Percentiles rank a stretch among this genome's conserved stretches.
phyloP scores from a whole-genome alignment of 179 eudicot species.

The Silene coronaria region DNA sequence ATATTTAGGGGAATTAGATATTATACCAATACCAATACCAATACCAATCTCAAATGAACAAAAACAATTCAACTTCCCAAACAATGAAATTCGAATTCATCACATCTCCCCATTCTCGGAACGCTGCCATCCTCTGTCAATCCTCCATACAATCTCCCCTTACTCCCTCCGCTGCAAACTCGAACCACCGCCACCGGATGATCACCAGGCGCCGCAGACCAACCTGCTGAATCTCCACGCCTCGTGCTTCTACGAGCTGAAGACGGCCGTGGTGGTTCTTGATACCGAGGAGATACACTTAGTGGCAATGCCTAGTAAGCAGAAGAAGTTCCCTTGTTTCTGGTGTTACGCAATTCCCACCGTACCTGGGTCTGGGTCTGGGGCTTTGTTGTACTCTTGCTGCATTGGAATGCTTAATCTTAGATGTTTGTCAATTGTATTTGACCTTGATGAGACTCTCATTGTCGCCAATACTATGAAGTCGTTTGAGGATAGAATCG shows the following conservation, averaged over 20 bases:
- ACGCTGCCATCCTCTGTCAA: constrained; percentile 68
- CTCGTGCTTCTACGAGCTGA: constrained; percentile 64
- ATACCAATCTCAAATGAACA: constrained; percentile 4
- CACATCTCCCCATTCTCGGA: constrained; percentile 54
- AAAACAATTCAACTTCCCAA: constrained; percentile 51
- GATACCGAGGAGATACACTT: constrained; percentile 81
- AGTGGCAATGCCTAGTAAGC: constrained; percentile 92
- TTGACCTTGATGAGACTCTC: constrained; percentile 91
- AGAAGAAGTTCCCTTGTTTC: constrained; percentile 84
- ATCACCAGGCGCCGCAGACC: constrained; percentile 24
- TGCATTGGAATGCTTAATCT: constrained; percentile 76
- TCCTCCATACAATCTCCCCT: constrained; percentile 63
- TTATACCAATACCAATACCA: not conserved
- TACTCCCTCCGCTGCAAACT: constrained; percentile 74
- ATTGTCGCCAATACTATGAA: constrained; percentile 93
- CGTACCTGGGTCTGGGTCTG: constrained; percentile 28
- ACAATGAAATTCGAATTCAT: constrained; percentile 73
- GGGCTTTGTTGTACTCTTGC: constrained; percentile 34
- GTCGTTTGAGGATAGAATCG: constrained; percentile 87
- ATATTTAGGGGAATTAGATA: constrained; percentile 15
- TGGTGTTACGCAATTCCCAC: constrained; percentile 69
- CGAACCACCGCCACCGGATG: constrained; percentile 42
- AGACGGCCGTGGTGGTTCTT: constrained; percentile 76
- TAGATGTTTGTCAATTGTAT: constrained; percentile 78
- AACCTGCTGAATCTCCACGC: constrained; percentile 57